These are phyloP conservation scores for Radiomyces spectabilis DNA, from an alignment of 192 early-diverging fungal genomes.

Conservation along the genomic window DNA sequence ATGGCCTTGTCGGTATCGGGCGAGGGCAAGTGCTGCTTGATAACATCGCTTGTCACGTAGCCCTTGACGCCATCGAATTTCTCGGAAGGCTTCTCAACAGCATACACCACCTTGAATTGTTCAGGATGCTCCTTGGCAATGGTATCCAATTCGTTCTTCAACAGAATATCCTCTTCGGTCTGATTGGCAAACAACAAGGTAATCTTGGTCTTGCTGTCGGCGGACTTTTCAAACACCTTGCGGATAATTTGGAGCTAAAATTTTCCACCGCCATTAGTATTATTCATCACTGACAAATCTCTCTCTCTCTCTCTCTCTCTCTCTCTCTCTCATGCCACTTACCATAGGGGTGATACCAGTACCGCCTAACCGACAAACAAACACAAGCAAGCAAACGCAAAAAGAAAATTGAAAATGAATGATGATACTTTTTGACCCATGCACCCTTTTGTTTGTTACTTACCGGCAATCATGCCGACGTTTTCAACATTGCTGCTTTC, in stretches of 20 bases:
- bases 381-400: neutral
- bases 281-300: neutral
- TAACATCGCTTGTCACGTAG: constrained; percentile 63
- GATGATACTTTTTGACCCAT: neutral
- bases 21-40: constrained; percentile 60
- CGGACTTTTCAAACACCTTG: constrained; percentile 42
- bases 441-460: neutral
- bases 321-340: neutral
- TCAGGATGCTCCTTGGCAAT: constrained; percentile 49
- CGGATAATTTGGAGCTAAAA: constrained; percentile 51
- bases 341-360: constrained; percentile 69
- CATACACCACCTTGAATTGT: constrained; percentile 60
- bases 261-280: too few species aligned
- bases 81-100: constrained; percentile 49
- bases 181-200: constrained; percentile 67
- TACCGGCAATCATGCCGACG: constrained; percentile 61
- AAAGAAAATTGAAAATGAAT: neutral
- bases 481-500: constrained; percentile 51
- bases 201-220: constrained; percentile 60
- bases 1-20: constrained; percentile 42
- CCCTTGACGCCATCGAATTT: constrained; percentile 72
- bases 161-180: constrained; percentile 59
- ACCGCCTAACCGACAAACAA: constrained; percentile 46
- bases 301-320: neutral
- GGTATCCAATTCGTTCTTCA: constrained; percentile 56